Evolutionary conservation across 129 eudicot genomes (phyloP).

Genomic region (Chrysanthemum seticuspe): DNA sequence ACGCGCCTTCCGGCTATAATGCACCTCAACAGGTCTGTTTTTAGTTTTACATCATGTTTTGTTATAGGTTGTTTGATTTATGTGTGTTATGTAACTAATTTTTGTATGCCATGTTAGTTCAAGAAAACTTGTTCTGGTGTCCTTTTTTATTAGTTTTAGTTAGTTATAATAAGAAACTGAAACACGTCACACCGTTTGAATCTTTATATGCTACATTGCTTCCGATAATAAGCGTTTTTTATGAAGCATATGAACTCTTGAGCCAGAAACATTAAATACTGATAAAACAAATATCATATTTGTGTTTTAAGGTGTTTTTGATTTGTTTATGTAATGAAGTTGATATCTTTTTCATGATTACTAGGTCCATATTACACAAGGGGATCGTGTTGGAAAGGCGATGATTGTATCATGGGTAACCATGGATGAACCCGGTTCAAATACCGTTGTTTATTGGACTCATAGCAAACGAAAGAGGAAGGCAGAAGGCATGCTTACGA

Average conservation of each 20-base stretch:
- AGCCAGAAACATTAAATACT: no score
- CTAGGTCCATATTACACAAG: slow-evolving; percentile 94
- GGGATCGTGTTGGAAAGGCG: slow-evolving; percentile 81
- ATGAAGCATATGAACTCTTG: no score
- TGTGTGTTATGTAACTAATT: no score
- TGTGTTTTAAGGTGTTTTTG: no score
- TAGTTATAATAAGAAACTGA: no score
- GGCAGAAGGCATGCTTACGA: slow-evolving; percentile 52
- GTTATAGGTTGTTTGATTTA: no score
- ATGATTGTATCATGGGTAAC: slow-evolving; percentile 95
- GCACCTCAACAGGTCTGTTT: slow-evolving; percentile 90
- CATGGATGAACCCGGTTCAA: slow-evolving; percentile 76
- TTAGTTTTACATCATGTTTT: not conserved
- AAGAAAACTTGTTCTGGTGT: no score
- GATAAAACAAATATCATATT: not conserved
- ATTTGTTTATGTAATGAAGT: not conserved
- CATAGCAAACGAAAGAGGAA: slow-evolving; percentile 38
- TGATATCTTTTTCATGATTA: not conserved
- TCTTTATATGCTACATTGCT: no score
- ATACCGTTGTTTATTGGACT: slow-evolving; percentile 57
- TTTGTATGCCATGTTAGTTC: no score
- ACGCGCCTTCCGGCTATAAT: slow-evolving; percentile 80
- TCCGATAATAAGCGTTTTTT: no score
- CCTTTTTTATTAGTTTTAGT: no score
- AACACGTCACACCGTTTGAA: no score